Evolutionary conservation across 208 protist genomes (phyloP).

Genomic region (Leptomonas pyrrhocoris): DNA sequence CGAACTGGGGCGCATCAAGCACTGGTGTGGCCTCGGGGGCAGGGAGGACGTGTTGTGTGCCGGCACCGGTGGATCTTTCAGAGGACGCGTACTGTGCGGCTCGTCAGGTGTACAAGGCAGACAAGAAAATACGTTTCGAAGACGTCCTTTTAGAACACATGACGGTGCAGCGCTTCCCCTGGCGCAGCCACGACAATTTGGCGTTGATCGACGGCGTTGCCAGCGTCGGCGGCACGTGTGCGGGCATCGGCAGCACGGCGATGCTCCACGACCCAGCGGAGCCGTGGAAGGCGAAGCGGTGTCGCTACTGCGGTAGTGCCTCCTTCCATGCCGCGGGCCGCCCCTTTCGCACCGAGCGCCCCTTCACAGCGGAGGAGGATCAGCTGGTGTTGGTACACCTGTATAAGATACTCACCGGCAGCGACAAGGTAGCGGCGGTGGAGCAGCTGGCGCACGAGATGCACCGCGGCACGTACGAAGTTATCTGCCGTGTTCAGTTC

Average conservation of each 20-base stretch:
- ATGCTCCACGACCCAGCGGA: slow-evolving; percentile 18
- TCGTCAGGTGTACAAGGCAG: slow-evolving; percentile 22
- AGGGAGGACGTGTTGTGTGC: too few relatives aligned
- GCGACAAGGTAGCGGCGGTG: slow-evolving; percentile 69
- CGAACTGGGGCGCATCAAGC: slow-evolving; percentile 39
- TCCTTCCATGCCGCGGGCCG: slow-evolving; percentile 58
- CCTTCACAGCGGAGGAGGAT: slow-evolving; percentile 73
- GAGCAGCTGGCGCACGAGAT: slow-evolving; percentile 68
- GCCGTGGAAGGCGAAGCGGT: slow-evolving; percentile 21
- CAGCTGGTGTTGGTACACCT: slow-evolving; percentile 67
- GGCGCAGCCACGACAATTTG: slow-evolving; percentile 66
- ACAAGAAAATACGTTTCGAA: not conserved
- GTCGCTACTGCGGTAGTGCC: slow-evolving; percentile 61
- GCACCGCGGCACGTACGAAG: slow-evolving; percentile 65
- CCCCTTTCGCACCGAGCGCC: slow-evolving; percentile 38
- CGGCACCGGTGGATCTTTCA: not conserved
- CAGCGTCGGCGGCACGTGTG: slow-evolving; percentile 73
- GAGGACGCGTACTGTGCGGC: slow-evolving; percentile 29
- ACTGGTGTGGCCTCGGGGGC: not conserved
- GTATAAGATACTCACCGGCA: slow-evolving; percentile 64
- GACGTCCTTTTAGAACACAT: slow-evolving; percentile 40
- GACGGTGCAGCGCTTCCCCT: slow-evolving; percentile 54
- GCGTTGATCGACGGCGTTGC: slow-evolving; percentile 82
- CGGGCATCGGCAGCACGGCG: slow-evolving; percentile 62
- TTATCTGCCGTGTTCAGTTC: slow-evolving; percentile 75